These are phyloP conservation scores for Penicillium arizonense DNA, from an alignment of 495 filamentous ascomycete genomes.

Conservation along the genomic window DNA sequence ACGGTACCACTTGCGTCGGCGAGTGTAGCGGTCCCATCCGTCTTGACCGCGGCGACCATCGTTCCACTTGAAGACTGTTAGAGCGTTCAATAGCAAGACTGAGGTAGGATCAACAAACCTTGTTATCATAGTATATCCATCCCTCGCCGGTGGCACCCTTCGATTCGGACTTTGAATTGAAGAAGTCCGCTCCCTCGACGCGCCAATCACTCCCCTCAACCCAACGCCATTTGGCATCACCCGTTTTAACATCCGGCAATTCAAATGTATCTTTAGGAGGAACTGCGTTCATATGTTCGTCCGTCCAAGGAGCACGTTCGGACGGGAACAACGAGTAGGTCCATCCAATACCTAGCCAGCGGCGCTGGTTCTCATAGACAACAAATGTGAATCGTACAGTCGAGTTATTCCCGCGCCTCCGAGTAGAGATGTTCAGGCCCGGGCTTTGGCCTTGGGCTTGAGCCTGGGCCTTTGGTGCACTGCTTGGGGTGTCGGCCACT, in stretches of 20 bases:
- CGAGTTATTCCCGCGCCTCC: conserved; percentile 55
- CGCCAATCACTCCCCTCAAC: conserved; percentile 79
- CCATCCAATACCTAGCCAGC: conserved; percentile 96
- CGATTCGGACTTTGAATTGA: conserved; percentile 27
- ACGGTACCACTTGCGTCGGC: conserved; percentile 91
- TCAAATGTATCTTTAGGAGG: conserved; percentile 79
- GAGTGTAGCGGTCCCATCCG: conserved; percentile 93
- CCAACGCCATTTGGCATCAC: conserved; percentile 86
- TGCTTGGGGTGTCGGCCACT: conserved; percentile 49
- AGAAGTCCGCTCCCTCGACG: conserved; percentile 71
- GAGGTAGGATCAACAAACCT: conserved; percentile 51
- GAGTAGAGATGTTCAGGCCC: conserved; percentile 47
- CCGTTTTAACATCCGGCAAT: conserved; percentile 81
- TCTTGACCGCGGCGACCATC: conserved; percentile 86
- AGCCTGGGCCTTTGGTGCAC: conserved; percentile 27
- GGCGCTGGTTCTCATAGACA: conserved; percentile 92
- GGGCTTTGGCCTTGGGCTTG: conserved; percentile 44
- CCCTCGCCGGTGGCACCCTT: conserved; percentile 63
- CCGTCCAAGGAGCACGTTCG: conserved; percentile 88
- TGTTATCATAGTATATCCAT: conserved; percentile 98
- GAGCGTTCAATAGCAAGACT: neutral
- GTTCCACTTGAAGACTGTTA: conserved; percentile 65
- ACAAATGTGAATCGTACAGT: conserved; percentile 95
- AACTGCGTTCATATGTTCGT: conserved; percentile 85
- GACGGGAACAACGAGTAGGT: conserved; percentile 85